These are phyloP conservation scores for Crotalaria pallida DNA, from an alignment of 306 rosid genomes.

Conservation along the genomic window DNA sequence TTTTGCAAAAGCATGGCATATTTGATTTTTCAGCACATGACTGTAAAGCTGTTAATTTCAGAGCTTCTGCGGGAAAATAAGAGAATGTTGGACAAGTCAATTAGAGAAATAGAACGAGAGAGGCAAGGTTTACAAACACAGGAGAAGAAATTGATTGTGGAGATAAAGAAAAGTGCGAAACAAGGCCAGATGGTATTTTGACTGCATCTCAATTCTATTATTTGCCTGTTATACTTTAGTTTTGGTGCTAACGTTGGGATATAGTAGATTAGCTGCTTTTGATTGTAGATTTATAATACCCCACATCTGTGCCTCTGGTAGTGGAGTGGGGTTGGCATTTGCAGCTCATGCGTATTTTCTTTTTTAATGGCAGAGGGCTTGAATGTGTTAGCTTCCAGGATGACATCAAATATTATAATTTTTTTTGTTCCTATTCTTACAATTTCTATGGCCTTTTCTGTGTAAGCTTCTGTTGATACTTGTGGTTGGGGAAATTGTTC, in stretches of 20 bases:
- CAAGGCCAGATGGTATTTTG: conserved; percentile 96
- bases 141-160: conserved; percentile 86
- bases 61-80: conserved; percentile 97
- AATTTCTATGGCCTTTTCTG: not conserved
- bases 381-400: not conserved
- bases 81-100: conserved; percentile 96
- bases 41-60: conserved; percentile 32
- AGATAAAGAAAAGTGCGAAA: conserved; percentile 97
- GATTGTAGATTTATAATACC: not conserved
- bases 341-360: not conserved
- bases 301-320: not conserved
- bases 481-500: not conserved
- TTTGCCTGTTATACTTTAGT: not conserved
- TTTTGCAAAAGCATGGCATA: not conserved
- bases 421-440: not conserved
- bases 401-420: too few relatives aligned
- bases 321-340: conserved; percentile 5
- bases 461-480: not conserved
- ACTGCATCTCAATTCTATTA: not conserved
- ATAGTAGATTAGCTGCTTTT: not conserved
- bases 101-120: conserved; percentile 96
- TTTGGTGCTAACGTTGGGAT: not conserved
- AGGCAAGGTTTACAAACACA: conserved; percentile 81
- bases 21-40: conserved; percentile 11
- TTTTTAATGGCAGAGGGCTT: not conserved